Evolutionary conservation across 208 protist species (phyloP), one percentile per base, ranked within the genome.

Genomic region (Leishmania tarentolae): DNA sequence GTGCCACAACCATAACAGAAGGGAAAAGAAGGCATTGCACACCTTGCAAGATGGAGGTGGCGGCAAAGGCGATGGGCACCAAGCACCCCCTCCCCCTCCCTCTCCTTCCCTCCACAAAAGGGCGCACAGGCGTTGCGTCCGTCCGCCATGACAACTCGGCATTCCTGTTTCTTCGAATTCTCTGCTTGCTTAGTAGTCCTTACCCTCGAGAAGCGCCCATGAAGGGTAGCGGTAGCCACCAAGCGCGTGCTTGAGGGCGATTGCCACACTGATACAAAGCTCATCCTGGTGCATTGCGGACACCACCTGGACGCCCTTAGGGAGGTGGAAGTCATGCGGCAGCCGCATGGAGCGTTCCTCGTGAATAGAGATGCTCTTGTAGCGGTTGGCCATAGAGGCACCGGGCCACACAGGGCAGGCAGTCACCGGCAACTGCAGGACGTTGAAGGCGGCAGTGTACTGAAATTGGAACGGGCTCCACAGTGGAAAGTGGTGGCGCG

Each of bases 381-480:
- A 85, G 9, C 65, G 69, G 46, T 75, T 76, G 28, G 42, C 57
- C 52, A 77, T 83, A 44, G 90, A 68, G 13, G 89, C 84, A n/a
- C 78, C 78, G 21, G 72, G 77, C 92, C 94, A 97, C 15, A 96
- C 84, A 1, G 94, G 94, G 74, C 89, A 91, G 6, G 90, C 90
- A 47, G 90, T 95, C 47, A 89, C 90, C 4, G 94, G 94, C 79
- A 95, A 87, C 83, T 93, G 94, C 79, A 96, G 83, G 59, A 94
- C 92, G 74, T 97, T 97, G 83, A 97, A 97, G 66, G 87, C 90
- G 3, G 94, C 94, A 40, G 92, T 94, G 90, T 97, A 97, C 81
- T 95, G 91, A 69, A 95, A 97, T 81, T 95, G 87, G 46, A 97
- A 93, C 5, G 92, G 89, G 65, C 89, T 89, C 83, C 92, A 89